Base-by-base conservation (phyloP, 108 stramenopile species). In the Nitzschia inconspicua region DNA sequence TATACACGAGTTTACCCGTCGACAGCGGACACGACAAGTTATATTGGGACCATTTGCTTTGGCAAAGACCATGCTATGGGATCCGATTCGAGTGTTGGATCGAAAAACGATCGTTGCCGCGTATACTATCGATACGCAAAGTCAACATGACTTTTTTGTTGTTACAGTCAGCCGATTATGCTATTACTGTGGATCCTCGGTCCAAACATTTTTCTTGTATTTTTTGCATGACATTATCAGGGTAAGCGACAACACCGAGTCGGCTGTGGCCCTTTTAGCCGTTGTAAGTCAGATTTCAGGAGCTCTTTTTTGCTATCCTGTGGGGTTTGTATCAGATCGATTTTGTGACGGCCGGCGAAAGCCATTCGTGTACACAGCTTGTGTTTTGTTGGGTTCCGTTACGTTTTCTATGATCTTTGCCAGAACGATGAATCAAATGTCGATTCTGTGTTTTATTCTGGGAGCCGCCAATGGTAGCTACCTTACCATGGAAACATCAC, bases 391-490 rank as follows among this genome's bases (percentile, higher is more conserved):
- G 40, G 63, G 64, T 13, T 31, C 40, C 0, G 65, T 58, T 0
- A 72, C 57, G 18, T 28, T 78, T 22, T 11, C 70, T 9, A 58
- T 78, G 59, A 62, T 80, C 3, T 78, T 61, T 26, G 65, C 63
- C 35, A 35, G 23, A 23, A 78, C 58, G 3, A 40, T 82, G 50
- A n/a, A 67, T 0, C 19, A 66, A 32, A 80, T 80, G 70, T 39
- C 59, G 14, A 42, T 76, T 0, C 48, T 78, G 11, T 47, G 68
- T 35, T 52, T 61, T 26, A 23, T 75, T 36, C 41, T 83, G 8
- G 85, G 85, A 36, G 63, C 54, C 14, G 81, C 75, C 16, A 86
- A 86, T 58, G 85, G 85, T 16, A 73, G 73, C 11, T 86, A 86
- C 42, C 49, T 86, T 43, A 78, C 78, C 20, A 82, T 86, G 85